These are phyloP conservation scores for Dioscorea cayenensis DNA, from an alignment of 116 monocot species.

Conservation along the genomic window DNA sequence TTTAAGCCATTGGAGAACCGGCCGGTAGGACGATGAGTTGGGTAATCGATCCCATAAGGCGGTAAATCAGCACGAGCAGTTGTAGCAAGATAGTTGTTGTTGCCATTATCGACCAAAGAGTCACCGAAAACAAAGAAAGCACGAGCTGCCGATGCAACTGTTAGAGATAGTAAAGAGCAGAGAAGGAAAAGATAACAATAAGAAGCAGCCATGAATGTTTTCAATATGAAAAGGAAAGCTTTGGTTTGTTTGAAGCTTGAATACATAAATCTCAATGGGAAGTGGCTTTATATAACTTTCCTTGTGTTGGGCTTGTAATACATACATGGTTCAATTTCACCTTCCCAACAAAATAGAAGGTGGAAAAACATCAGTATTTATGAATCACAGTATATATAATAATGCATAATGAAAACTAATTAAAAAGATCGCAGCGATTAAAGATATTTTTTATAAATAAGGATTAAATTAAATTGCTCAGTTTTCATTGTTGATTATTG, in stretches of 20 bases:
- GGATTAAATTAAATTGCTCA: no score
- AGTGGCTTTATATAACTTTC: slow-evolving; percentile 13
- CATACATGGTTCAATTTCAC: background rate
- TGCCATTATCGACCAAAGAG: slow-evolving; percentile 69
- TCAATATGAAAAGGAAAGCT: background rate
- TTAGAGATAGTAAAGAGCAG: slow-evolving; percentile 2
- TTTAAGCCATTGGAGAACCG: slow-evolving; percentile 56
- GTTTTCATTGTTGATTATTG: no score
- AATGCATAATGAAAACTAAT: no score
- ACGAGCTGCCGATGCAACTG: slow-evolving; percentile 9
- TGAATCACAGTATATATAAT: background rate
- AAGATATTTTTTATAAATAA: no score
- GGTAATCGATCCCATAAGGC: slow-evolving; percentile 63
- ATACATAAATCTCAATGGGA: background rate
- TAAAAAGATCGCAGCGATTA: no score
- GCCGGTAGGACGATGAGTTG: slow-evolving; percentile 26
- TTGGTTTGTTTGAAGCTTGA: background rate
- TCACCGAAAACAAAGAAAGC: slow-evolving; percentile 73
- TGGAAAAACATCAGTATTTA: background rate
- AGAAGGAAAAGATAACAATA: background rate
- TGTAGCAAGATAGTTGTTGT: slow-evolving; percentile 61
- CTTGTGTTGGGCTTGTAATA: background rate
- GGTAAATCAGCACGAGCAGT: slow-evolving; percentile 44
- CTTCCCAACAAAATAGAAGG: background rate
- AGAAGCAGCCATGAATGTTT: slow-evolving; percentile 6